phyloP scores from a whole-genome alignment of 2,329 filamentous ascomycete genomes.

The Sporothrix brunneoviolacea region DNA sequence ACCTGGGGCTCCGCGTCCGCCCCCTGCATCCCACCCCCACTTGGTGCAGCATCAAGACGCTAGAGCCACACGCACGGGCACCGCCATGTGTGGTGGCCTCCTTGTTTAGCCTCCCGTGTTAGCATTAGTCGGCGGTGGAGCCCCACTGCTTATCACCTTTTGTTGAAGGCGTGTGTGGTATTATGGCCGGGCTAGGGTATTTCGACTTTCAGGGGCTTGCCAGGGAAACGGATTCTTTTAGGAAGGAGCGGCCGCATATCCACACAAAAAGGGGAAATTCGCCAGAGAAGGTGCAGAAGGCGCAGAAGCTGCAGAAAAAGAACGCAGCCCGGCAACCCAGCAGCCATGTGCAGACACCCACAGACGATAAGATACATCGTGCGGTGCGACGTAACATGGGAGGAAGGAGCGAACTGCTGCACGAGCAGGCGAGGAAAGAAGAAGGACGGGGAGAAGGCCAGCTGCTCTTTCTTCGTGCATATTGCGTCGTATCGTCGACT shows the following conservation, averaged over 20 bases:
- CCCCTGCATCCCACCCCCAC: slow-evolving; percentile 9
- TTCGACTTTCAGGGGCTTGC: background rate
- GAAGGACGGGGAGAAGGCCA: background rate
- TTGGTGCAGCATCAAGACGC: slow-evolving; percentile 5
- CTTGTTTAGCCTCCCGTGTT: slow-evolving; percentile 5
- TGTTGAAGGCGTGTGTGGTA: too few species aligned
- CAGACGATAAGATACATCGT: slow-evolving; percentile 2
- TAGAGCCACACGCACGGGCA: slow-evolving; percentile 7
- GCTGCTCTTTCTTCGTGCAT: background rate
- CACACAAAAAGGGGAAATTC: background rate
- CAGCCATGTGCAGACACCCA: background rate
- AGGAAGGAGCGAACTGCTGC: background rate
- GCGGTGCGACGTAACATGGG: background rate
- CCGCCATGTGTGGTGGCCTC: slow-evolving; percentile 4
- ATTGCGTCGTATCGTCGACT: too few species aligned
- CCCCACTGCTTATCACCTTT: slow-evolving; percentile 1
- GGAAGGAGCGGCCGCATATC: slow-evolving; percentile 1
- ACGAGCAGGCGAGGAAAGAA: background rate
- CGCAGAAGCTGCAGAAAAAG: background rate
- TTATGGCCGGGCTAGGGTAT: background rate
- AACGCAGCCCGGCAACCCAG: too few species aligned
- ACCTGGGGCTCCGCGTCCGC: too few species aligned
- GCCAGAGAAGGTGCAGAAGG: background rate
- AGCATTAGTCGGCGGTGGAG: background rate
- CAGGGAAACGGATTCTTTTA: slow-evolving; percentile 2